These are phyloP conservation scores for Parietaria judaica DNA, from an alignment of 306 rosid genomes.

Conservation along the genomic window DNA sequence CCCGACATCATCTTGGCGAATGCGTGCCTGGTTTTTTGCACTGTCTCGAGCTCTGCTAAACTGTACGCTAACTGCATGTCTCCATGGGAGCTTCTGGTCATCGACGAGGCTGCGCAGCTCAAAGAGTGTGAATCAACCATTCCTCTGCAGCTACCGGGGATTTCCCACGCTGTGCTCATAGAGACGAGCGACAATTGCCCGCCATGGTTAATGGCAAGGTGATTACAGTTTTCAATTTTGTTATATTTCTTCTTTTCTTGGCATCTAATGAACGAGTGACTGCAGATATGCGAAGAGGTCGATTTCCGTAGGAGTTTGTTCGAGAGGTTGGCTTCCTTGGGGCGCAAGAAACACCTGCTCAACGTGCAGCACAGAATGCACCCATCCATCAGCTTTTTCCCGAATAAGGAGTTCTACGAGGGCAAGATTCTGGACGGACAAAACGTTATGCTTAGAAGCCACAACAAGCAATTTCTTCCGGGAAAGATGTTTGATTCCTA, in stretches of 20 bases:
- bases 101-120: slow-evolving; percentile 57
- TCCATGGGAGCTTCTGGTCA: slow-evolving; percentile 24
- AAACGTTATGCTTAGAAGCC: slow-evolving; percentile 13
- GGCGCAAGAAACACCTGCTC: slow-evolving; percentile 27
- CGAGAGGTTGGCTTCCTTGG: slow-evolving; percentile 25
- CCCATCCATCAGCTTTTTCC: slow-evolving; percentile 36
- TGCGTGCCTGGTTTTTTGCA: slow-evolving; percentile 41
- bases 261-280: not conserved
- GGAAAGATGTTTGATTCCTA: slow-evolving; percentile 26
- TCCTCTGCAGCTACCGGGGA: slow-evolving; percentile 43
- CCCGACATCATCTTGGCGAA: slow-evolving; percentile 24
- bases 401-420: slow-evolving; percentile 22
- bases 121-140: slow-evolving; percentile 52
- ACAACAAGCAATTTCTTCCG: slow-evolving; percentile 9
- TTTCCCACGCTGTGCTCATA: slow-evolving; percentile 29
- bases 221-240: slow-evolving; percentile 4
- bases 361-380: slow-evolving; percentile 36
- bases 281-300: slow-evolving; percentile 15
- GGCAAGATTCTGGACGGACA: slow-evolving; percentile 16
- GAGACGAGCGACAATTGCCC: slow-evolving; percentile 61
- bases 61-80: slow-evolving; percentile 8
- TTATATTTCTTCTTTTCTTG: too few species aligned
- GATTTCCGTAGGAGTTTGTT: slow-evolving; percentile 34
- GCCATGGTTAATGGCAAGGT: slow-evolving; percentile 62
- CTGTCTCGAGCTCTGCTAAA: slow-evolving; percentile 38